Evolutionary conservation across 2,329 filamentous ascomycete species (phyloP).

Genomic region (Cadophora sp.): DNA sequence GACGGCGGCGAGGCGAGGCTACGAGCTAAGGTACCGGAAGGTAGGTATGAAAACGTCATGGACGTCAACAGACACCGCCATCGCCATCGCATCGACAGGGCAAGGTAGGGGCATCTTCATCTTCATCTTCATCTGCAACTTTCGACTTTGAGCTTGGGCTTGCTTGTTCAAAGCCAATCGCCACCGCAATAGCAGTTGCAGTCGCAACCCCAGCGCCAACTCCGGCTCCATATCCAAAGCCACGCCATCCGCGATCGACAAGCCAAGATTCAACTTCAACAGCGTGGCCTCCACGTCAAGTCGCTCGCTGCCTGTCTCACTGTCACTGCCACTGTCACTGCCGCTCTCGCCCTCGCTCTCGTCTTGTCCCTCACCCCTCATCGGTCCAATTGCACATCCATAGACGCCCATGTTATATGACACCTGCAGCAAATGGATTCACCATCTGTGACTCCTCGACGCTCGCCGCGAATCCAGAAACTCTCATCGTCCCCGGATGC

Average conservation of each 20-base stretch:
- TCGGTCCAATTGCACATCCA: not conserved
- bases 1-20: no score
- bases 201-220: no score
- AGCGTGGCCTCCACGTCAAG: slow-evolving; percentile 34
- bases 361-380: not conserved
- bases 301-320: slow-evolving; percentile 21
- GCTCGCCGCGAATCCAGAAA: slow-evolving; percentile 40
- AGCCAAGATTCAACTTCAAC: slow-evolving; percentile 1
- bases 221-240: no score
- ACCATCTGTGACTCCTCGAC: slow-evolving; percentile 39
- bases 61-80: no score
- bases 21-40: no score
- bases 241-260: no score
- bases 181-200: no score
- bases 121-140: slow-evolving; percentile 1
- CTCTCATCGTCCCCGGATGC: slow-evolving; percentile 31
- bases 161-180: no score
- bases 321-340: slow-evolving; percentile 25
- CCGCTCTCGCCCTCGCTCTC: slow-evolving; percentile 15
- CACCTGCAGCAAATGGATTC: slow-evolving; percentile 38
- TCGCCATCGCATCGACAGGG: no score
- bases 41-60: no score
- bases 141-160: no score
- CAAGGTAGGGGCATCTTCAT: slow-evolving; percentile 33
- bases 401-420: not conserved